Base-by-base conservation (phyloP, 2,329 filamentous ascomycete genomes). In the Hypoxylon sp. region DNA sequence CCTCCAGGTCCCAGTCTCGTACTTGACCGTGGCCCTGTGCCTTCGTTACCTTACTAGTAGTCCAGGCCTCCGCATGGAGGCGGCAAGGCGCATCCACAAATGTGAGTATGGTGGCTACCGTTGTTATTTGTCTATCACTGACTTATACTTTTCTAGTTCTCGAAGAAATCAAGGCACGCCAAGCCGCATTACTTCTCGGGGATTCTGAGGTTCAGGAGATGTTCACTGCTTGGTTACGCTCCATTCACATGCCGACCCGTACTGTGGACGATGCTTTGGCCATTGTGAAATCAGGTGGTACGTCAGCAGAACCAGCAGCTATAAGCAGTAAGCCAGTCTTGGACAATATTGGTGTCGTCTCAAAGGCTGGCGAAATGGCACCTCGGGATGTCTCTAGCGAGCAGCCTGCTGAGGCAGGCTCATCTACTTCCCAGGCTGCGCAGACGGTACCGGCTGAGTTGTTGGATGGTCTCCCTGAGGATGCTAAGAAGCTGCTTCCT, bases 211-310 rank as follows among this genome's bases (percentile, higher is more conserved):
- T 76, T 24, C 26, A 63, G n/a, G 8, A 64, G 5, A 58, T 57
- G 39, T 73, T 70, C 35, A 35, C 26, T 4, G 46, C 29, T 26
- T 77, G 75, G 75, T 65, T 76, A 2, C 47, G 33, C 1, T 65
- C 70, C 0, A 75, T 74, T 26, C 14, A 60, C 5, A 69, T 74
- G 56, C 72, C 74, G 3, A 50, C 66, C 35, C 60, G 63, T 8
- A 19, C 14, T 11, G 26, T 35, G 8, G 39, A 22, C 6, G 24
- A 24, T 42, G 33, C 56, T 24, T 14, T 55, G 9, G 26, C 17
- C 24, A 31, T 39, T 19, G 24, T 37, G 24, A 26, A 31, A 2
- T 10, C n/a, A 3, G 35, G 17, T 17, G 22, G 26, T 42, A n/a
- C n/a, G 6, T 5, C 60, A 29, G 24, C 9, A 53, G 14, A 47